Percentiles rank a stretch among this genome's conserved stretches.
These are phyloP conservation scores for Acanthamoeba rhysodes DNA, from an alignment of 208 protist genomes.

Conservation along the genomic window DNA sequence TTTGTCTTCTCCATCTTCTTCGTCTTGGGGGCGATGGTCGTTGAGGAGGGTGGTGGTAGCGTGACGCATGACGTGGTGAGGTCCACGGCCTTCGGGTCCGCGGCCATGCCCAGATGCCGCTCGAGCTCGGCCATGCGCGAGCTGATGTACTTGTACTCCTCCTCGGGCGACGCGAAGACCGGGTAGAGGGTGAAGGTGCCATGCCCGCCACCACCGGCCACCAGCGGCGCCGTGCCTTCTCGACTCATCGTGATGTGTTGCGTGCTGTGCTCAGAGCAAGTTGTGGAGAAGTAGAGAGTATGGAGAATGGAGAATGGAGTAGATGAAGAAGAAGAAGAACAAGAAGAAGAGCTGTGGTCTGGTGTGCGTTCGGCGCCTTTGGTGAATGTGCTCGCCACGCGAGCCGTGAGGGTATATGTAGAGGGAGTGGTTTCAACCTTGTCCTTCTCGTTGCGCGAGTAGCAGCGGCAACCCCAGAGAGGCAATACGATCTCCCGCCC, in stretches of 20 bases:
- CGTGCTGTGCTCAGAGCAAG: neutral
- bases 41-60: neutral
- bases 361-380: neutral
- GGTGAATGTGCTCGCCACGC: neutral
- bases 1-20: neutral
- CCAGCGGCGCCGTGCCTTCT: neutral
- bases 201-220: neutral
- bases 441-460: neutral
- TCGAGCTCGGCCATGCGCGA: constrained; percentile 1
- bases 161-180: neutral
- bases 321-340: no score
- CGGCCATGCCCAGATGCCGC: neutral
- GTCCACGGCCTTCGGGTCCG: neutral
- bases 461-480: neutral
- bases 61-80: no score
- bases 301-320: no score
- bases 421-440: neutral
- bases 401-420: neutral
- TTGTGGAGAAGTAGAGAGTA: neutral
- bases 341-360: neutral
- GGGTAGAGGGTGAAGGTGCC: neutral
- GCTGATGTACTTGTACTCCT: constrained; percentile 28
- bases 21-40: neutral
- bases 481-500: neutral
- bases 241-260: neutral